Evolutionary conservation across 1,139 yeast species (phyloP), one percentile per base, ranked within the genome.

Genomic region (Zygotorulaspora mrakii): DNA sequence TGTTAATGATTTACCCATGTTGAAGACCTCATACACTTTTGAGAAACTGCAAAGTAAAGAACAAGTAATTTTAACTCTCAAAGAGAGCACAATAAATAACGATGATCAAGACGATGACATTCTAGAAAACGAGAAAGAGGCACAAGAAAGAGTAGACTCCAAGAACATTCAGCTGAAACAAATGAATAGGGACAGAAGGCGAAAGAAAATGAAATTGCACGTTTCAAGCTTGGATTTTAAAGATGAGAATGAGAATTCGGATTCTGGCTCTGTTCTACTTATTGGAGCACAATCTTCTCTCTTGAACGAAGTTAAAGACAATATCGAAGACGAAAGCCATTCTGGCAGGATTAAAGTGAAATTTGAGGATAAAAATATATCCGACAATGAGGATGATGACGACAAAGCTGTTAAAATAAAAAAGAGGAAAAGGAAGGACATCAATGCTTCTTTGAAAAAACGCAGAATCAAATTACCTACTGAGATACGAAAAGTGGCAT

Each of bases 1-100:
- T 20, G 66, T 69, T 1, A 72, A 67, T 44, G 69, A 66, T 14
- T 23, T 43, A 24, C 49, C 50, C 9, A 27, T 20, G 1, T 6
- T 48, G 31, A 40, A 42, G 27, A 38, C 51, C 4, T 37, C 52
- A 5, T 57, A 52, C 21, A 41, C 47, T 14, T 25, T 55, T 3
- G 21, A 33, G 1, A 39, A 48, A 1, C n/a, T 55, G 1, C 31
- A 21, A 5, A 18, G 47, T 31, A 54, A 49, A 10, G 48, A 51
- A 9, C 76, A 74, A 14, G 75, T 76, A 0, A 68, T 84, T 1
- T 64, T 87, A 39, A 84, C 91, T 0, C 64, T 86, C 33, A 75
- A 80, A 41, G 96, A 87, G 46, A 59, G 67, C 1, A 67, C 68
- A 5, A 63, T 84, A 2, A 51, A 76, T 17, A 79, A 71, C 2